Evolutionary conservation across 331 rosid species (phyloP).

Genomic region (Saraca asoca): DNA sequence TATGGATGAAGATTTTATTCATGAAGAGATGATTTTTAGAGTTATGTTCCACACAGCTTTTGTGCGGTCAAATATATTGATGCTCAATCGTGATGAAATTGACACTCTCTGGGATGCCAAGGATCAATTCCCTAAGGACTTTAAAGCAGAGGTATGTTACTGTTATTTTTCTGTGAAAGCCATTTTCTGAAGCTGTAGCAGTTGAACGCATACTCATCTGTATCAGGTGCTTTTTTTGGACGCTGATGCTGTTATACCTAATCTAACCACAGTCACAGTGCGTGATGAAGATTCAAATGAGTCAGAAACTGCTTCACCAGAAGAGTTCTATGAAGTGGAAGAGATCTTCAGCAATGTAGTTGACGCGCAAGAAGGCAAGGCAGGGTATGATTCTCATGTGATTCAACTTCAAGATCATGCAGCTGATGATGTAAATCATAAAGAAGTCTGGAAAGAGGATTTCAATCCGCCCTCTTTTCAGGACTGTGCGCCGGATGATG

Average conservation of each 20-base stretch:
- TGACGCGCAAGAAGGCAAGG: conserved; percentile 76
- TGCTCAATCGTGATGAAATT: conserved; percentile 77
- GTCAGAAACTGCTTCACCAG: conserved; percentile 79
- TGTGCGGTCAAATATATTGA: conserved; percentile 83
- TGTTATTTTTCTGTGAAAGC: conserved; percentile 39
- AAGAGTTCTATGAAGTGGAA: conserved; percentile 95
- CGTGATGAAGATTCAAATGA: conserved; percentile 76
- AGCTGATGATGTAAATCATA: conserved; percentile 44
- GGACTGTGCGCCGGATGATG: conserved; percentile 70
- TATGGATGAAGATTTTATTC: conserved; percentile 65
- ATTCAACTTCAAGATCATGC: conserved; percentile 45
- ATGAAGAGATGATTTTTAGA: conserved; percentile 80
- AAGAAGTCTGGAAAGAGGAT: conserved; percentile 77
- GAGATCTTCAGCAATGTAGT: conserved; percentile 86
- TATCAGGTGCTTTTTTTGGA: conserved; percentile 97
- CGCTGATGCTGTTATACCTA: conserved; percentile 87
- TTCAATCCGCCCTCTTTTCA: conserved; percentile 66
- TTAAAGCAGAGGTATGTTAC: conserved; percentile 84
- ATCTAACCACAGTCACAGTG: conserved; percentile 65
- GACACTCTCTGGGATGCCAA: conserved; percentile 89
- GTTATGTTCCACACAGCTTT: conserved; percentile 94
- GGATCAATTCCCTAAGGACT: conserved; percentile 86
- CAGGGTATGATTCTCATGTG: conserved; percentile 50
- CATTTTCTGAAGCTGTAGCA: conserved; percentile 50
- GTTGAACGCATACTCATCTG: conserved; percentile 73